phyloP scores from a whole-genome alignment of 1,284 basidiomycete species.

The Cutaneotrichosporon arboriforme region DNA sequence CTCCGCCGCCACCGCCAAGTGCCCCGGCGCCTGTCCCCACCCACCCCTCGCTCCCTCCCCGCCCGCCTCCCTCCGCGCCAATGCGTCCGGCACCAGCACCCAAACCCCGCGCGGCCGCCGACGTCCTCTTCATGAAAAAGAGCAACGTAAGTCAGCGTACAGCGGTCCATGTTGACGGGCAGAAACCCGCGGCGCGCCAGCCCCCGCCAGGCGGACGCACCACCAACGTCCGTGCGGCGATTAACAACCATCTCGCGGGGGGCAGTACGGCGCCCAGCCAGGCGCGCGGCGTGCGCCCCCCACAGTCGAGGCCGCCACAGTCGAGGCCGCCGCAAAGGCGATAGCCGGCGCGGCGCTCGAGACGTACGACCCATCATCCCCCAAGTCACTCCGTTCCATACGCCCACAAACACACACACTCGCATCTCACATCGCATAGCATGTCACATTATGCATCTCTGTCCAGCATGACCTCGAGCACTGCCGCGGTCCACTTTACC shows the following conservation, averaged over 20 bases:
- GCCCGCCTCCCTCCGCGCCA: background rate
- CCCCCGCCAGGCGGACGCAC: background rate
- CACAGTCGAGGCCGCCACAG: no score
- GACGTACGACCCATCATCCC: no score
- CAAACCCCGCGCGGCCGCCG: slow-evolving; percentile 22
- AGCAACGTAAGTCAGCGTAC: slow-evolving; percentile 26
- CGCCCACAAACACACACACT: background rate
- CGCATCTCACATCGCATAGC: background rate
- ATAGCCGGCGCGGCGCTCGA: no score
- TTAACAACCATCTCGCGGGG: slow-evolving; percentile 16
- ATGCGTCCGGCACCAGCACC: slow-evolving; percentile 12
- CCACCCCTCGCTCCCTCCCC: background rate
- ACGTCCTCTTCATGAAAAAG: slow-evolving; percentile 45
- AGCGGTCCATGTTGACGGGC: background rate
- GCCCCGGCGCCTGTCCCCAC: no score
- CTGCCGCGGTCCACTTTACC: no score
- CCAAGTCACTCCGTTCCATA: no score
- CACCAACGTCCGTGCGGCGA: slow-evolving; percentile 18
- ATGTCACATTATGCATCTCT: background rate
- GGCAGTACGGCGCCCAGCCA: no score
- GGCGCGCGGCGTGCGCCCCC: no score
- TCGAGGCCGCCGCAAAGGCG: no score
- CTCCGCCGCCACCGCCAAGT: background rate
- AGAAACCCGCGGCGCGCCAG: slow-evolving; percentile 14
- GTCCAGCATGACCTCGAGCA: no score